phyloP scores from a whole-genome alignment of 1,284 basidiomycete genomes.

The Boletellus sp. region DNA sequence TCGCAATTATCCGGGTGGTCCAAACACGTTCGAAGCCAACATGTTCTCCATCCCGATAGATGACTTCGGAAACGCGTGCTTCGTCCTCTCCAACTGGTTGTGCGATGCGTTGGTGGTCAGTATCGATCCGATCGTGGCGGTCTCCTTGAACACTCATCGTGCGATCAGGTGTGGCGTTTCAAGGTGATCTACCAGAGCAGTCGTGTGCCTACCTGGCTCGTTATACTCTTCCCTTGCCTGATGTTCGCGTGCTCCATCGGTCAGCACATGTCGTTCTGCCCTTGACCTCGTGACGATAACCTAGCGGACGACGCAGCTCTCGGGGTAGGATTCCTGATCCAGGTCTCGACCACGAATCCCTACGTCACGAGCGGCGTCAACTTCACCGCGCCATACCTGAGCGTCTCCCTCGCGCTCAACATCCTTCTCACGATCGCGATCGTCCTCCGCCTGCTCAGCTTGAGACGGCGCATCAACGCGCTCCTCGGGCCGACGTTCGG shows the following conservation, averaged over 20 bases:
- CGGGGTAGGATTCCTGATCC: slow-evolving; percentile 12
- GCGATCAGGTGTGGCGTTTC: slow-evolving; percentile 29
- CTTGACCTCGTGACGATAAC: too few relatives aligned
- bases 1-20: slow-evolving; percentile 31
- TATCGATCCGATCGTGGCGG: background rate
- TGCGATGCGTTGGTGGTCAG: slow-evolving; percentile 30
- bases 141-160: background rate
- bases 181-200: slow-evolving; percentile 22
- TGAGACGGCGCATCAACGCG: slow-evolving; percentile 1
- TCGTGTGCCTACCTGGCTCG: slow-evolving; percentile 9
- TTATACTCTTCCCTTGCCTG: slow-evolving; percentile 19
- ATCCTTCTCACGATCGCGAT: slow-evolving; percentile 25
- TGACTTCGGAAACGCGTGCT: slow-evolving; percentile 10
- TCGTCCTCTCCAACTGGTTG: slow-evolving; percentile 22
- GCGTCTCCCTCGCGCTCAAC: slow-evolving; percentile 21
- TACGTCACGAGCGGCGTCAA: slow-evolving; percentile 18
- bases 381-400: slow-evolving; percentile 18
- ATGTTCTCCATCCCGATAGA: slow-evolving; percentile 18
- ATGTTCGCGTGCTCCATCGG: slow-evolving; percentile 13
- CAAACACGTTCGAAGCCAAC: slow-evolving; percentile 12
- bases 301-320: background rate
- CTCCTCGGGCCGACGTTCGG: slow-evolving; percentile 15
- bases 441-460: slow-evolving; percentile 17
- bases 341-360: slow-evolving; percentile 15
- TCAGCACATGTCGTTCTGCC: background rate